These are phyloP conservation scores for Nematodospora valgi DNA, from an alignment of 805 yeast genomes.

Conservation along the genomic window DNA sequence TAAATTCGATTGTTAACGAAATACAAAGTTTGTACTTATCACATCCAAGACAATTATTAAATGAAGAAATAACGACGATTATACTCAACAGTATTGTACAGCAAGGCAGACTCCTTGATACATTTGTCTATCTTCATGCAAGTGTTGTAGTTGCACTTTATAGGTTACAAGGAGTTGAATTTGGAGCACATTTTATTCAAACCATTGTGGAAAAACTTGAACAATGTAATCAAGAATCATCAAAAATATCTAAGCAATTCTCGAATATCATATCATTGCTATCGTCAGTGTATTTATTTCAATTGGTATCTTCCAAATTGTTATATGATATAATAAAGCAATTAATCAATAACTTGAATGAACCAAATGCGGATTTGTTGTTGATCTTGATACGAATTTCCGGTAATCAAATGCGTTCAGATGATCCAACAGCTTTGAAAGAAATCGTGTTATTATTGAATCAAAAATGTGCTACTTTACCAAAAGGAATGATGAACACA, in stretches of 20 bases:
- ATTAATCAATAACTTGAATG: conserved; percentile 56
- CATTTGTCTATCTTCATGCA: conserved; percentile 76
- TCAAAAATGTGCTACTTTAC: conserved; percentile 37
- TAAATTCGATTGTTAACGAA: conserved; percentile 65
- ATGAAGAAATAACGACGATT: conserved; percentile 60
- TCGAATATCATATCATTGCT: conserved; percentile 71
- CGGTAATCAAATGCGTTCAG: conserved; percentile 83
- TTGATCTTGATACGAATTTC: conserved; percentile 68
- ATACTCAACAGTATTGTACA: conserved; percentile 60
- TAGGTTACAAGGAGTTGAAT: conserved; percentile 77
- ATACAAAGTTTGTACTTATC: conserved; percentile 59
- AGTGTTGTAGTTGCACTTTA: conserved; percentile 73
- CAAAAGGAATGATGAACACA: conserved; percentile 38
- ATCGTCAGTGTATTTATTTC: conserved; percentile 74
- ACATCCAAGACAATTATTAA: conserved; percentile 78
- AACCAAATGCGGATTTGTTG: conserved; percentile 72
- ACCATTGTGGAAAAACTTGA: conserved; percentile 70
- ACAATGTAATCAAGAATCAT: conserved; percentile 25
- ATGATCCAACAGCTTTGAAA: conserved; percentile 83
- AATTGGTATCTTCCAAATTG: conserved; percentile 67
- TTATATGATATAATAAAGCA: conserved; percentile 70
- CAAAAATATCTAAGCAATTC: conserved; percentile 44
- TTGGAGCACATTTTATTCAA: conserved; percentile 86
- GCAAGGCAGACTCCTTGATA: conserved; percentile 68
- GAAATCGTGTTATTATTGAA: conserved; percentile 67